These are phyloP conservation scores for Mollisia scopiformis DNA, from an alignment of 2,329 filamentous ascomycete genomes.

Conservation along the genomic window DNA sequence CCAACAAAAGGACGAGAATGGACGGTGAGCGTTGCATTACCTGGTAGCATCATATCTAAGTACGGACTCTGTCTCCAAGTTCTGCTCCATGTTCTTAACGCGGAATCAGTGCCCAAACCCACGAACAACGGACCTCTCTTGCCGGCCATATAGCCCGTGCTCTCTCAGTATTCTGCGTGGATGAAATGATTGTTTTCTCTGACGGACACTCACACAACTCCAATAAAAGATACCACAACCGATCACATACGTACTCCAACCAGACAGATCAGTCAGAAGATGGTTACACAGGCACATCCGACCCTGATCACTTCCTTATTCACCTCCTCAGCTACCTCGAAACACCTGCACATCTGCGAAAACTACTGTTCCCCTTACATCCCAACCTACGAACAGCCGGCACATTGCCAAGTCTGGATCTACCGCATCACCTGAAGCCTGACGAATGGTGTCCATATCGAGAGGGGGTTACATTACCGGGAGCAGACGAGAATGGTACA, in stretches of 20 bases:
- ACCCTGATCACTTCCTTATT: conserved; percentile 79
- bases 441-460: conserved; percentile 80
- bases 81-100: conserved; percentile 3
- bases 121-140: conserved; percentile 72
- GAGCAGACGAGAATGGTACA: conserved; percentile 47
- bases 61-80: conserved; percentile 43
- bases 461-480: conserved; percentile 70
- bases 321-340: conserved; percentile 83
- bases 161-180: conserved; percentile 80
- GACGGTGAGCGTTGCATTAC: conserved; percentile 78
- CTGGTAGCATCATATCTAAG: conserved; percentile 78
- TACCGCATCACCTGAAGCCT: conserved; percentile 79
- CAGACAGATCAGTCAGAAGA: conserved; percentile 47
- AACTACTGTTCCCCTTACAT: conserved; percentile 75
- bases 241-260: conserved; percentile 35
- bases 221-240: conserved; percentile 26
- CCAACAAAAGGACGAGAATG: conserved; percentile 66
- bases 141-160: conserved; percentile 80
- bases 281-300: conserved; percentile 65
- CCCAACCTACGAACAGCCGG: conserved; percentile 76
- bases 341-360: conserved; percentile 80
- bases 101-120: conserved; percentile 32
- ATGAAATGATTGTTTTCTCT: conserved; percentile 83
- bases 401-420: conserved; percentile 75
- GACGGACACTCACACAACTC: conserved; percentile 54